Evolutionary conservation across 768 basidiomycete genomes (phyloP).

Genomic region (Trametes cingulata): DNA sequence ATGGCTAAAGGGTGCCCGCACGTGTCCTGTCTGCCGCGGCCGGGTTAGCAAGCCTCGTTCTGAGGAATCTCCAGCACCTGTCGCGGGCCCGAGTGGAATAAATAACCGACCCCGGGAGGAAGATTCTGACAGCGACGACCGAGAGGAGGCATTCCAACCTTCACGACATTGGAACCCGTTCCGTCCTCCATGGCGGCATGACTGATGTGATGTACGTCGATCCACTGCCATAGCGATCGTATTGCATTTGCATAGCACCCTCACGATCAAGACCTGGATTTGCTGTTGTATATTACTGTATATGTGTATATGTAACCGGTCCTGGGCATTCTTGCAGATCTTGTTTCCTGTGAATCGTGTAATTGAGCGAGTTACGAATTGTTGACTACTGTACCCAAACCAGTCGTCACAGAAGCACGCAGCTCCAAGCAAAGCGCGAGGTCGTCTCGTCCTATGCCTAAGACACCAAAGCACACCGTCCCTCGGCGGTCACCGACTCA

Average conservation of each 20-base stretch:
- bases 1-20: slow-evolving; percentile 77
- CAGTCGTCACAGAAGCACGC: too few species aligned
- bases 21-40: slow-evolving; percentile 81
- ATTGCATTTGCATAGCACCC: not conserved
- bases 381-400: too few species aligned
- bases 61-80: not conserved
- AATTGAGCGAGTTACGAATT: too few species aligned
- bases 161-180: not conserved
- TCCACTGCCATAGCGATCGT: not conserved
- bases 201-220: not conserved
- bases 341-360: not conserved
- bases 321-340: not conserved
- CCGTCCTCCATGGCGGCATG: not conserved
- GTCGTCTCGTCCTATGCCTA: too few species aligned
- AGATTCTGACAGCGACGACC: not conserved
- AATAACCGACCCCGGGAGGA: not conserved
- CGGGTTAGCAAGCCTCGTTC: slow-evolving; percentile 38
- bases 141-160: not conserved
- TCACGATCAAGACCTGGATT: too few species aligned
- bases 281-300: not conserved
- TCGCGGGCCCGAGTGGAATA: slow-evolving; percentile 9
- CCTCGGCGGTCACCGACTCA: too few species aligned
- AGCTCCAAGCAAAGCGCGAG: too few species aligned
- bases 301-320: too few species aligned
- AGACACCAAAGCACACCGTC: too few species aligned